Base-by-base conservation (phyloP, 2,329 filamentous ascomycete genomes). In the Neofusicoccum parvum region DNA sequence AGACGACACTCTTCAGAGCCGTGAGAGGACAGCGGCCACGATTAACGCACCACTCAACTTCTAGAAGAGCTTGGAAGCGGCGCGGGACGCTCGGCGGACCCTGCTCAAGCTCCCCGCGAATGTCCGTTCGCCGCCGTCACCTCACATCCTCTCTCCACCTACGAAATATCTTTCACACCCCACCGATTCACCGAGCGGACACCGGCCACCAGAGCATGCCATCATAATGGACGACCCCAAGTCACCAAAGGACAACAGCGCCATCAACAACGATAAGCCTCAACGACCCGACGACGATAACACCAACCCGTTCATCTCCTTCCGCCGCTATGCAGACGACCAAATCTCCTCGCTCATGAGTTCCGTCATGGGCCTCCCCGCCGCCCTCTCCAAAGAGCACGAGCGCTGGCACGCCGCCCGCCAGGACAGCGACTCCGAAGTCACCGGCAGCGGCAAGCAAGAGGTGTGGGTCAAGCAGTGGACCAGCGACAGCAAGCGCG, bases 271-370 rank as follows among this genome's bases (percentile, higher is more conserved):
- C 62, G 75, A 80, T 67, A 51, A 45, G 15, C n/a, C 49, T 4
- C 39, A 53, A 14, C 36, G 27, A 36, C 46, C 54, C 45, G 54
- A 49, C 27, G 43, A 43, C 12, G 51, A 58, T 12, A 45, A 60
- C 15, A 5, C 45, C 36, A 54, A 87, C 67, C 85, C 86, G 0
- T 88, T 88, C 74, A 81, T 87, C 65, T 79, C 82, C 36, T 88
- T 88, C 76, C 86, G 87, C 69, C 84, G 83, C 68, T 87, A 85
- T 72, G 84, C 86, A 65, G 86, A 89, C 70, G 82, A 84, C 53
- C 84, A 86, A 65, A 80, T 88, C 69, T 82, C 81, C 9, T 83
- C 82, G 15, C 74, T 88, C 60, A 74, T 88, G 64, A 82, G 83
- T 67, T 80, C 80, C 17, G 76, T 87, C 63, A 82, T 84, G 65